Evolutionary conservation across 2,329 filamentous ascomycete species (phyloP).

Genomic region (Ceratocystis cubensis): DNA sequence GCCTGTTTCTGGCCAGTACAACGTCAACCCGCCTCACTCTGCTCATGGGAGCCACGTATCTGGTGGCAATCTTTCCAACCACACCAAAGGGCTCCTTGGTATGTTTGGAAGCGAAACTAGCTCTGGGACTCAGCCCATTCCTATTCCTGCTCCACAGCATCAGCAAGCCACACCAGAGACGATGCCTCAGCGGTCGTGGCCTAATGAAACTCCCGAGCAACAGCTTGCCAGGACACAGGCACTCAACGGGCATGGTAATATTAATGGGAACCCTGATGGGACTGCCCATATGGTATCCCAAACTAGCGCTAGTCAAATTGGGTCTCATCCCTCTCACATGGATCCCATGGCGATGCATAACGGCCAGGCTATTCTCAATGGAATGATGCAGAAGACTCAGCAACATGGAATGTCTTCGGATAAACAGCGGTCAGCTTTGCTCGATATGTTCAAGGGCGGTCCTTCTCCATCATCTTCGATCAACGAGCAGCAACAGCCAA

Average conservation of each 20-base stretch:
- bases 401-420: conserved; percentile 21
- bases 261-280: not conserved
- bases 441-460: conserved; percentile 42
- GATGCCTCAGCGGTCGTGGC: conserved; percentile 13
- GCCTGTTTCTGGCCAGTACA: conserved; percentile 18
- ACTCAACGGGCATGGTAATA: not conserved
- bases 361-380: conserved; percentile 15
- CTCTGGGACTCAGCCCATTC: conserved; percentile 5
- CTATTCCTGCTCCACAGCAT: conserved; percentile 3
- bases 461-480: conserved; percentile 10
- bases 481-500: conserved; percentile 12
- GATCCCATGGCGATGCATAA: conserved; percentile 21
- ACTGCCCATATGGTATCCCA: not conserved
- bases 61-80: conserved; percentile 25
- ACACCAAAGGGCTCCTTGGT: conserved; percentile 31
- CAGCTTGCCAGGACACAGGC: conserved; percentile 11
- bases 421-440: conserved; percentile 37
- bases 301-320: not conserved
- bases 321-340: not conserved
- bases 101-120: conserved; percentile 29
- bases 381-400: conserved; percentile 20
- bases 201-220: conserved; percentile 17
- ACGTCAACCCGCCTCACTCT: conserved; percentile 6
- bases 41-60: conserved; percentile 4
- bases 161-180: conserved; percentile 5